Base-by-base conservation (phyloP, 305 asterid species). In the Striga hermonthica region DNA sequence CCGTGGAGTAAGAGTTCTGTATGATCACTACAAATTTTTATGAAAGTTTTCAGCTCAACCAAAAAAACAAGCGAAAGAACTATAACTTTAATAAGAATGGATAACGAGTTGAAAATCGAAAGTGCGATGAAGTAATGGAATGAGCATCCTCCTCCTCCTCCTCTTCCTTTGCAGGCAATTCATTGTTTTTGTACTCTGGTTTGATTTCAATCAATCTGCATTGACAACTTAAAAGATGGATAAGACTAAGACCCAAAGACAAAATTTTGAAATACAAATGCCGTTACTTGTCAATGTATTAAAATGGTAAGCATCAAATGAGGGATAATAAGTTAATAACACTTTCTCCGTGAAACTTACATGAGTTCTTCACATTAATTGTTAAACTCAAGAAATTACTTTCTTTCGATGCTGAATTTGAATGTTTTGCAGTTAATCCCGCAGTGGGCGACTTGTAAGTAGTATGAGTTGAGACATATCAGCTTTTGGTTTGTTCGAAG, bases 111-210 rank as follows among this genome's bases (percentile, higher is more conserved):
- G 40, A 16, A 52, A 12, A 7, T 11, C 15, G 6, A 61, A 71
- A 41, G 63, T 88, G 88, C 96, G 89, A 88, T 75, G 97, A 88
- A 53, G 93, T 76, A 47, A 87, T 71, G 55, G 97, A 90, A 69
- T 48, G 91, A 13, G 80, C 67, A 79, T 90, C 97, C 49, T 90
- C 95, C 35, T 70, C 36, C 9, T 88, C 96, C 41, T 90, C 71
- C 71, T 82, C 86, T n/a, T n/a, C n/a, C 76, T 80, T 78, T 4
- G 58, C 68, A 31, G 76, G 65, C 70, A 61, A 57, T 16, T 63
- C 68, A 22, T 57, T 39, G 65, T 70, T 78, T 60, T 74, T 72
- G 56, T 84, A 62, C 66, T 82, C 81, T n/a, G 63, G 50, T 66
- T 60, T 72, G 62, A 74, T 79, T 38, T 75, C 79, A 57, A 73